Evolutionary conservation across 2,329 filamentous ascomycete genomes (phyloP).

Genomic region (Scytalidium lignicola): DNA sequence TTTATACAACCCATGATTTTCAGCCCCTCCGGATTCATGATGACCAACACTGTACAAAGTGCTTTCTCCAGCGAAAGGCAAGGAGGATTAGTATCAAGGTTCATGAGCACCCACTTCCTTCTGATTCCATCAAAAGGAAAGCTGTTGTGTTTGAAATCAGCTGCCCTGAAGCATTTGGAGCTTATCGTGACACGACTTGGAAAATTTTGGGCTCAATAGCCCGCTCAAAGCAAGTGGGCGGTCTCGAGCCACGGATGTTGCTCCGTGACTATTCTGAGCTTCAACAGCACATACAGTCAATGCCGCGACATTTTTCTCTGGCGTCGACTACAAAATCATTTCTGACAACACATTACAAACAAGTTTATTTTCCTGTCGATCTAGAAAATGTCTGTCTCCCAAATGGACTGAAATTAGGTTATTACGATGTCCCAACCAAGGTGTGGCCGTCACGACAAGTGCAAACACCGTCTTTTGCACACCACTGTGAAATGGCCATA

Average conservation of each 20-base stretch:
- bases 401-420: conserved; percentile 22
- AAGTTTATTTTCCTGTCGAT: conserved; percentile 21
- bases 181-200: conserved; percentile 51
- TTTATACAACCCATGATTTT: conserved; percentile 27
- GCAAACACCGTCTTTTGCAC: conserved; percentile 24
- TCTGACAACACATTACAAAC: conserved; percentile 27
- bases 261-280: conserved; percentile 15
- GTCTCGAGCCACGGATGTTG: conserved; percentile 6
- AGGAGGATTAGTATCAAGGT: conserved; percentile 38
- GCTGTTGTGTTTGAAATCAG: conserved; percentile 47
- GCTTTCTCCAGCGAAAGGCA: conserved; percentile 30
- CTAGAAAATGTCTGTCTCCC: conserved; percentile 22
- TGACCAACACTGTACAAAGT: conserved; percentile 37
- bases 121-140: conserved; percentile 28
- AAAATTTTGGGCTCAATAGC: conserved; percentile 35
- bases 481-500: conserved; percentile 30
- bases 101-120: conserved; percentile 46
- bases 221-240: conserved; percentile 11
- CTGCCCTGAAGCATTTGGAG: conserved; percentile 37
- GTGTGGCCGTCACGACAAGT: conserved; percentile 22
- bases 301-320: conserved; percentile 15
- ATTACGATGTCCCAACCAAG: conserved; percentile 23
- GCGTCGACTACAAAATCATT: conserved; percentile 29
- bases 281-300: conserved; percentile 3
- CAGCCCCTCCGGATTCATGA: conserved; percentile 22